A percentile compares a stretch with the other conserved stretches of the same genome.
Conservation (phyloP, 2,329 filamentous ascomycete genomes). For the Ophiostoma himal-ulmi region DNA sequence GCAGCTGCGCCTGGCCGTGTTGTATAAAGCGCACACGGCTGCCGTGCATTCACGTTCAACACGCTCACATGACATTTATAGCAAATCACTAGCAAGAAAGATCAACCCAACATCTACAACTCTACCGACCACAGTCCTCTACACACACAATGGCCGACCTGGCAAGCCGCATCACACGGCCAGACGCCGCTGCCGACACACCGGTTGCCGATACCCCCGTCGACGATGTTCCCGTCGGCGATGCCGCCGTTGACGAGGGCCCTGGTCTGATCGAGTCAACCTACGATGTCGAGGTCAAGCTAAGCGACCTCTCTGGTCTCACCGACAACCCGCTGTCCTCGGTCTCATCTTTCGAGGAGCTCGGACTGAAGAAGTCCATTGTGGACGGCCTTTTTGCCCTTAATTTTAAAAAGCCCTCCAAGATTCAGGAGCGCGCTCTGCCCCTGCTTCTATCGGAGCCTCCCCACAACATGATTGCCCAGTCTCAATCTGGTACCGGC, state of each 20-base stretch:
- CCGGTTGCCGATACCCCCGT: conserved; percentile 10
- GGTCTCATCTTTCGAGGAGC: conserved; percentile 73
- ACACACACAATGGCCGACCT: conserved; percentile 35
- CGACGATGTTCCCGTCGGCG: conserved; percentile 11
- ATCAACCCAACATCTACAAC: not conserved
- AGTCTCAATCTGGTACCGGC: conserved; percentile 98
- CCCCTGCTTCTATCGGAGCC: conserved; percentile 82
- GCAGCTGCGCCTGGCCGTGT: too few relatives aligned
- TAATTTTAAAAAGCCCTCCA: conserved; percentile 91
- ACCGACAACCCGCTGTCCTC: conserved; percentile 84
- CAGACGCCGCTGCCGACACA: conserved; percentile 29
- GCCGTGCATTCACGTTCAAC: too few relatives aligned
- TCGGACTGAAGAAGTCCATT: conserved; percentile 67
- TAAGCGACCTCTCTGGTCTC: conserved; percentile 82
- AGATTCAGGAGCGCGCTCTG: conserved; percentile 93
- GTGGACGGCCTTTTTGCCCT: conserved; percentile 71
- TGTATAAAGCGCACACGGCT: too few relatives aligned
- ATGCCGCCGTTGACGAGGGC: conserved; percentile 31
- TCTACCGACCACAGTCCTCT: not conserved
- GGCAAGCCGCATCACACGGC: conserved; percentile 47
- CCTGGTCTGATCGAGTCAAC: conserved; percentile 62
- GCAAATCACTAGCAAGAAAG: not conserved
- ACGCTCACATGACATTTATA: not conserved
- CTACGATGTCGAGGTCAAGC: conserved; percentile 86
- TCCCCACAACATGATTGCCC: conserved; percentile 90